Percentiles rank a stretch among this genome's conserved stretches.
Evolutionary conservation across 345 rosid genomes (phyloP).

Genomic region (Sapria himalayana): DNA sequence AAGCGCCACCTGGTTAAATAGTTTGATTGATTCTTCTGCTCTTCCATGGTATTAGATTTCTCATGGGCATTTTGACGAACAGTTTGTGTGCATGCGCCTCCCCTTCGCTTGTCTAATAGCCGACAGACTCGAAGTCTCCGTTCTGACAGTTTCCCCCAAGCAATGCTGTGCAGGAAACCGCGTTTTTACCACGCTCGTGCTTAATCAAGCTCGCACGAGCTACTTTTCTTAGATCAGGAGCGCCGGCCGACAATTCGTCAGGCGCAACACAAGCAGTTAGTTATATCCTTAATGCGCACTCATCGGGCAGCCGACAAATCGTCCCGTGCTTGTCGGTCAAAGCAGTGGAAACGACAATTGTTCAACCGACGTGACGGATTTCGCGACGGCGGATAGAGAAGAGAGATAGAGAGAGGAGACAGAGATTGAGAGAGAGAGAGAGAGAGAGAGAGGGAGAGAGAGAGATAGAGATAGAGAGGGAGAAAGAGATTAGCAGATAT

Average conservation of each 20-base stretch:
- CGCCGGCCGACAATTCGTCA: conserved; percentile 27
- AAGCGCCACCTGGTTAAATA: conserved; percentile 58
- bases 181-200: conserved; percentile 30
- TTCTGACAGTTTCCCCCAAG: conserved; percentile 69
- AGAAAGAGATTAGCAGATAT: conserved; percentile 43
- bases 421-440: too few relatives aligned
- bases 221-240: conserved; percentile 64
- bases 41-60: conserved; percentile 62
- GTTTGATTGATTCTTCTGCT: conserved; percentile 36
- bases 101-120: conserved; percentile 62
- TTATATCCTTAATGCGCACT: conserved; percentile 47
- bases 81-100: conserved; percentile 43
- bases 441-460: too few relatives aligned
- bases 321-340: conserved; percentile 56
- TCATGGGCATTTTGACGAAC: conserved; percentile 26
- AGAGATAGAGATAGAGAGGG: conserved; percentile 42
- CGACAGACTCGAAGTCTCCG: conserved; percentile 36
- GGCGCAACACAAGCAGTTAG: conserved; percentile 70
- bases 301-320: conserved; percentile 32
- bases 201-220: conserved; percentile 43
- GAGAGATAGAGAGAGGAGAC: too few relatives aligned
- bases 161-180: conserved; percentile 69
- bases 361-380: conserved; percentile 54
- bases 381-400: conserved; percentile 53
- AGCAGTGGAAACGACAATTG: conserved; percentile 34